These are phyloP conservation scores for Aspergillus hancockii DNA, from an alignment of 495 filamentous ascomycete species.

Conservation along the genomic window DNA sequence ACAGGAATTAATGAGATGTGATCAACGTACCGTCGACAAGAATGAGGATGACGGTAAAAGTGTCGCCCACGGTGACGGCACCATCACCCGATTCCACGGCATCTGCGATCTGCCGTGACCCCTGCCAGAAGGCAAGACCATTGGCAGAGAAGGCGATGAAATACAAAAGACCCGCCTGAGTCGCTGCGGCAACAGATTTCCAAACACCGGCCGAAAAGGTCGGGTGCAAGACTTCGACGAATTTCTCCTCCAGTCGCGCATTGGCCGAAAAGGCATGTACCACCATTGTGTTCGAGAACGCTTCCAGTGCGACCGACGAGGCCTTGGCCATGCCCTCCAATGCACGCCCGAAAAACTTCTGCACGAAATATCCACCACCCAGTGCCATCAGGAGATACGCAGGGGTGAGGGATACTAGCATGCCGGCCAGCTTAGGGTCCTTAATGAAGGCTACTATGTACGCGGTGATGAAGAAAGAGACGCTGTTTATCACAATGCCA, in stretches of 20 bases:
- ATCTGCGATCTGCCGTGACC: conserved; percentile 52
- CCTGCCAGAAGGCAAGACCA: conserved; percentile 70
- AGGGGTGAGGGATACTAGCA: conserved; percentile 58
- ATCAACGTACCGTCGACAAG: conserved; percentile 57
- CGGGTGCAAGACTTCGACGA: conserved; percentile 43
- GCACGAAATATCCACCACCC: conserved; percentile 58
- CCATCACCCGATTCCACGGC: conserved; percentile 36
- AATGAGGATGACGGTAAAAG: conserved; percentile 67
- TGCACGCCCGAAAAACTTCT: conserved; percentile 56
- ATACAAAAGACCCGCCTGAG: conserved; percentile 62
- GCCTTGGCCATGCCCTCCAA: conserved; percentile 52
- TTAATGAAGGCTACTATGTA: conserved; percentile 68
- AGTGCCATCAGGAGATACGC: conserved; percentile 68
- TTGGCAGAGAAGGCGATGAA: conserved; percentile 67
- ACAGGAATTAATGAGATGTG: background rate
- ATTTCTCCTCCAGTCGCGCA: conserved; percentile 53
- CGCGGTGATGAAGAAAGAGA: conserved; percentile 63
- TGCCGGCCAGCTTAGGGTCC: conserved; percentile 41
- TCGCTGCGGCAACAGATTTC: conserved; percentile 57
- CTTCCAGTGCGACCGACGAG: conserved; percentile 51
- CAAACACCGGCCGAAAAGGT: conserved; percentile 55
- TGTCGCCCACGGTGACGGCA: conserved; percentile 53
- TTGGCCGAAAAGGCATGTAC: conserved; percentile 54
- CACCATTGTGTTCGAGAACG: conserved; percentile 45
- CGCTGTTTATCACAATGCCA: conserved; percentile 56